phyloP scores from a whole-genome alignment of 495 filamentous ascomycete species.

The Glarea lozoyensis region DNA sequence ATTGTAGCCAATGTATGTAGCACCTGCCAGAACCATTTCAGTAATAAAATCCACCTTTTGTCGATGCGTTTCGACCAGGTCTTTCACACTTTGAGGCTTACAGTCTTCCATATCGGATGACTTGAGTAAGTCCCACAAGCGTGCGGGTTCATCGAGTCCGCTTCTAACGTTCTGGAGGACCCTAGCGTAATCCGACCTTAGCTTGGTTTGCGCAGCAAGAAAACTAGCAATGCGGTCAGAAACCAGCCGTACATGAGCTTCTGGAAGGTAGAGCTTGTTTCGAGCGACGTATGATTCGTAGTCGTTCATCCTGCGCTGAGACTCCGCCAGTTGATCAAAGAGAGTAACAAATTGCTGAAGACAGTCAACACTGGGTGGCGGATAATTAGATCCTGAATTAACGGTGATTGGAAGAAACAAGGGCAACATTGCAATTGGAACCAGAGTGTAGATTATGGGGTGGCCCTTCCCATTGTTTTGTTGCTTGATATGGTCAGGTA shows the following conservation, averaged over 20 bases:
- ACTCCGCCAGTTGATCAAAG: slow-evolving; percentile 11
- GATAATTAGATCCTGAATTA: not conserved
- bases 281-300: slow-evolving; percentile 22
- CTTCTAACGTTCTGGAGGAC: not conserved
- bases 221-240: not conserved
- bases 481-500: slow-evolving; percentile 15
- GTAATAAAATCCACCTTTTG: slow-evolving; percentile 17
- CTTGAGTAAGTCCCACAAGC: slow-evolving; percentile 1
- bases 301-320: slow-evolving; percentile 12
- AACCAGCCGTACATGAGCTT: slow-evolving; percentile 6
- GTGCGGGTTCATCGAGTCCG: not conserved
- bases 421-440: slow-evolving; percentile 17
- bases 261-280: slow-evolving; percentile 3
- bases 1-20: slow-evolving; percentile 17
- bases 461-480: slow-evolving; percentile 20
- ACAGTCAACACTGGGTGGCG: slow-evolving; percentile 2
- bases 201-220: not conserved
- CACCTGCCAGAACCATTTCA: slow-evolving; percentile 8
- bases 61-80: not conserved
- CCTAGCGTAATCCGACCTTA: not conserved
- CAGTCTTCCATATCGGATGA: not conserved
- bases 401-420: slow-evolving; percentile 1
- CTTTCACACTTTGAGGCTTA: slow-evolving; percentile 1
- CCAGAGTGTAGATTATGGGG: slow-evolving; percentile 18
- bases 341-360: slow-evolving; percentile 12